phyloP scores from a whole-genome alignment of 1,139 yeast genomes.

The Saccharomyces hybrid region DNA sequence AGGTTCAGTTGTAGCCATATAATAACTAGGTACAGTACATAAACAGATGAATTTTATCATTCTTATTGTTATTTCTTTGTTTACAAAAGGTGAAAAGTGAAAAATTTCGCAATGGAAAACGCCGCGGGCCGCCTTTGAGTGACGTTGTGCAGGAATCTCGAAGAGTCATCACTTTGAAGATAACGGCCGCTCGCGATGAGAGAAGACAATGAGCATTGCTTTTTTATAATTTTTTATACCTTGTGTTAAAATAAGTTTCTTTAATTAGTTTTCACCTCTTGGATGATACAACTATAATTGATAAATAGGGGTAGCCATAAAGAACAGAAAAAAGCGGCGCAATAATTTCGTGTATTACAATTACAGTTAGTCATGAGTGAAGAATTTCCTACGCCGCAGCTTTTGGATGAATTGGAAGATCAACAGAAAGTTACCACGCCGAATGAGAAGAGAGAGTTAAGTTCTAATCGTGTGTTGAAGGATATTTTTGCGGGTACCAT shows the following conservation, averaged over 20 bases:
- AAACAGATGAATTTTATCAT: background rate
- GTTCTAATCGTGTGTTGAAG: slow-evolving; percentile 12
- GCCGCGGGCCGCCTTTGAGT: background rate
- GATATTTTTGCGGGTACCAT: slow-evolving; percentile 81
- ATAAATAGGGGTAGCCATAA: background rate
- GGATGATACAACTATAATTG: background rate
- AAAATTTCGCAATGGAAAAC: background rate
- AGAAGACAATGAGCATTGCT: background rate
- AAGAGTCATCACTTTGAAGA: background rate
- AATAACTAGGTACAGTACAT: background rate
- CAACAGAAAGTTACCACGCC: slow-evolving; percentile 5
- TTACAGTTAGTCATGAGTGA: slow-evolving; percentile 7
- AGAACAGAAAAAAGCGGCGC: background rate
- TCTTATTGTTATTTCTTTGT: background rate
- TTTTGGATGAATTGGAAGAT: slow-evolving; percentile 7
- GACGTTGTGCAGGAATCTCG: background rate
- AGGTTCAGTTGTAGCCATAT: slow-evolving; percentile 11
- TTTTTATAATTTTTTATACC: background rate
- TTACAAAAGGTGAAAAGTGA: background rate
- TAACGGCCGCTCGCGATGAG: background rate
- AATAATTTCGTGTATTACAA: background rate
- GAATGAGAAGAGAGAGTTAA: background rate
- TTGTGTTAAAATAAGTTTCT: background rate
- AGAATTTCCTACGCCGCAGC: slow-evolving; percentile 9
- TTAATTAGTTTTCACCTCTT: background rate